phyloP scores from a whole-genome alignment of 805 yeast species.

The Zygosaccharomyces kombuchaensis region DNA sequence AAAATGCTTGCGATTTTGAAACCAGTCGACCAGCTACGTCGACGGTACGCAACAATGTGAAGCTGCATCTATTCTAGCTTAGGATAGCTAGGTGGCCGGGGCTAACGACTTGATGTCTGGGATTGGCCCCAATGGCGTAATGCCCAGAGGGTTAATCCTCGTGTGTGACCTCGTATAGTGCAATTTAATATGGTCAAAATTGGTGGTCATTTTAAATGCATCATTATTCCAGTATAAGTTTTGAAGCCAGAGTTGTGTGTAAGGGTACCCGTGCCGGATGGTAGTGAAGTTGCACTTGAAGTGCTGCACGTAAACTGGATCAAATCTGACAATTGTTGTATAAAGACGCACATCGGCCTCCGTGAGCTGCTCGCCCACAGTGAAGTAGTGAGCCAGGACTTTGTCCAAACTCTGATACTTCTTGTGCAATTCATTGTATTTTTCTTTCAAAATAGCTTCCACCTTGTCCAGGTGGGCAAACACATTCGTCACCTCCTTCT shows the following conservation, averaged over 20 bases:
- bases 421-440: conserved; percentile 33
- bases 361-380: conserved; percentile 65
- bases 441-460: conserved; percentile 53
- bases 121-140: conserved; percentile 85
- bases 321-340: conserved; percentile 87
- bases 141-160: conserved; percentile 72
- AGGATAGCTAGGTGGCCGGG: not conserved
- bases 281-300: conserved; percentile 86
- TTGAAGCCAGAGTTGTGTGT: conserved; percentile 72
- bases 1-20: not conserved
- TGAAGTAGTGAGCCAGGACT: conserved; percentile 35
- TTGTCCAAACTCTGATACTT: conserved; percentile 14
- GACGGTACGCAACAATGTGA: not conserved
- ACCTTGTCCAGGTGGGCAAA: conserved; percentile 68
- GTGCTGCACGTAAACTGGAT: conserved; percentile 90
- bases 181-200: conserved; percentile 83
- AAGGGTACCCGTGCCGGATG: conserved; percentile 76
- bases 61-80: not conserved
- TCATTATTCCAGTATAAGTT: conserved; percentile 75
- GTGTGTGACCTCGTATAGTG: conserved; percentile 88
- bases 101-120: conserved; percentile 62
- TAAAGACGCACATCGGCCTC: conserved; percentile 88
- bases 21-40: not conserved
- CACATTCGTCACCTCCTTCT: conserved; percentile 56
- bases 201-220: conserved; percentile 72